Evolutionary conservation across 1,139 yeast genomes (phyloP).

Genomic region (Saccharomyces pastorianus): DNA sequence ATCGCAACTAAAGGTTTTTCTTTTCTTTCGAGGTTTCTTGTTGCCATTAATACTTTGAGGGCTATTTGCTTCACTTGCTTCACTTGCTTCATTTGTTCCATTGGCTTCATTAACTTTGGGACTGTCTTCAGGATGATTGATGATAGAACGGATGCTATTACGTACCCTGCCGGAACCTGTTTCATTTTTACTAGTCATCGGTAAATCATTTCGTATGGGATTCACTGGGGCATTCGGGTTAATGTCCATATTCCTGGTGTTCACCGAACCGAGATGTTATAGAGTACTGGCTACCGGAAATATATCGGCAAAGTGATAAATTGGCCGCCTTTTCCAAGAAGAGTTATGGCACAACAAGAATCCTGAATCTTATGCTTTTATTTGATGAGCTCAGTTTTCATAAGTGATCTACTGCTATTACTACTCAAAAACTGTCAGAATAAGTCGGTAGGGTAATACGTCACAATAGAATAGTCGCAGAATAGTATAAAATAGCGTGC

Average conservation of each 20-base stretch:
- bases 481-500: no score
- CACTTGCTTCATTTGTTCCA: no score
- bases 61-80: not conserved
- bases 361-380: not conserved
- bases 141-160: not conserved
- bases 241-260: not conserved
- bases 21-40: conserved; percentile 32
- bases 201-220: not conserved
- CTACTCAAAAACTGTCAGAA: not conserved
- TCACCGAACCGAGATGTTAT: not conserved
- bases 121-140: not conserved
- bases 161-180: not conserved
- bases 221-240: not conserved
- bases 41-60: not conserved
- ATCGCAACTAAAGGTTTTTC: conserved; percentile 43
- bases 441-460: not conserved
- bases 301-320: not conserved
- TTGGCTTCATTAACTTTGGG: not conserved
- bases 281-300: no score
- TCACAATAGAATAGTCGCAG: no score
- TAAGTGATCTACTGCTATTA: not conserved
- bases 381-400: not conserved
- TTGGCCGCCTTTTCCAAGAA: no score
- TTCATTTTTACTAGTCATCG: not conserved
- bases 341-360: no score